phyloP scores from a whole-genome alignment of 208 protist genomes.

The Wallacemonas collosoma region DNA sequence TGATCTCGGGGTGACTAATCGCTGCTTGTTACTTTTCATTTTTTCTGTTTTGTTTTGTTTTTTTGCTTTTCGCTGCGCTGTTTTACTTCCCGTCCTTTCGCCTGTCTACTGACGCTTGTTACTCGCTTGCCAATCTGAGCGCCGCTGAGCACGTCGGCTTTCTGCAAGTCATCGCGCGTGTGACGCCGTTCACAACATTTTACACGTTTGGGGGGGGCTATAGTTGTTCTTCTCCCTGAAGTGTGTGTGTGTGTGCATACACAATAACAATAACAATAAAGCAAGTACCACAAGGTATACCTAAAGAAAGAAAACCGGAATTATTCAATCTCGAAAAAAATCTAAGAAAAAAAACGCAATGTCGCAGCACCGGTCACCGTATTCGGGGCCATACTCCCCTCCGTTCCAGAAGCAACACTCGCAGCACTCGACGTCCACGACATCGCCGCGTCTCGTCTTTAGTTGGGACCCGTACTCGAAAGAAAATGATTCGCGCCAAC shows the following conservation, averaged over 20 bases:
- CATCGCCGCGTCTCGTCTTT: conserved; percentile 28
- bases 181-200: too few species aligned
- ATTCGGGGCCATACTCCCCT: neutral
- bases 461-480: conserved; percentile 32
- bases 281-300: too few species aligned
- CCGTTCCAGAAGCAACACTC: conserved; percentile 10
- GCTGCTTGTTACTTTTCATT: conserved; percentile 1
- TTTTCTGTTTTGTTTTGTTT: conserved; percentile 25
- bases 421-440: conserved; percentile 11
- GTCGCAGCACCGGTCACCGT: conserved; percentile 1
- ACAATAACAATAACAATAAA: neutral
- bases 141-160: too few species aligned
- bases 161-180: too few species aligned
- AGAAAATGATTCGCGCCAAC: conserved; percentile 1
- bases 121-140: too few species aligned
- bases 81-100: neutral
- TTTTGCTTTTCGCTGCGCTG: conserved; percentile 1
- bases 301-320: neutral
- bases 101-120: too few species aligned
- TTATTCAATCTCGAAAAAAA: too few species aligned
- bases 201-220: too few species aligned
- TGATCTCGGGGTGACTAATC: too few species aligned
- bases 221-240: too few species aligned
- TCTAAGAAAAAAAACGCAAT: neutral
- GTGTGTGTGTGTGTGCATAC: conserved; percentile 3